Percentiles rank a stretch among this genome's conserved stretches.
phyloP scores from a whole-genome alignment of 176 grass and related monocot species.

The Aechmea fasciata region DNA sequence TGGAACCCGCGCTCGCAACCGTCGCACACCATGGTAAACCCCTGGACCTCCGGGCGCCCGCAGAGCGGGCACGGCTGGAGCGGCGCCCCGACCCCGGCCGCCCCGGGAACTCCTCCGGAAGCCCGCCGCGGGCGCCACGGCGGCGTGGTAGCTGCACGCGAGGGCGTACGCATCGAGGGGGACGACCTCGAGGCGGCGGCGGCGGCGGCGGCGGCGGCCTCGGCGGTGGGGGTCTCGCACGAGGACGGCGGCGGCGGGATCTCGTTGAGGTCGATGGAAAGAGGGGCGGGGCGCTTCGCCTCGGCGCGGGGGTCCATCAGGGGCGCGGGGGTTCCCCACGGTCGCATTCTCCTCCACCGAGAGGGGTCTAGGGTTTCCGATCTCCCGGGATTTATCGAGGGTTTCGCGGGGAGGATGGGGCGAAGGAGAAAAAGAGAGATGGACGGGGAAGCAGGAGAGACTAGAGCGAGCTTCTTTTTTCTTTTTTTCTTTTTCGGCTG shows the following conservation, averaged over 20 bases:
- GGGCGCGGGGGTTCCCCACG: no score
- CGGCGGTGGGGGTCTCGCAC: slow-evolving; percentile 13
- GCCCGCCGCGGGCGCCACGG: slow-evolving; percentile 10
- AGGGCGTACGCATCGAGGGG: slow-evolving; percentile 37
- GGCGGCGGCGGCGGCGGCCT: slow-evolving; percentile 10
- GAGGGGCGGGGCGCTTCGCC: slow-evolving; percentile 48
- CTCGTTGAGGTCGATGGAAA: slow-evolving; percentile 95
- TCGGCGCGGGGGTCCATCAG: slow-evolving; percentile 23
- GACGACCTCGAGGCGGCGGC: neutral
- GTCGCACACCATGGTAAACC: slow-evolving; percentile 63
- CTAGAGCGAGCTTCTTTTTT: no score
- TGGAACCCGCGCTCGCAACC: slow-evolving; percentile 92
- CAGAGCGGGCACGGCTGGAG: slow-evolving; percentile 41
- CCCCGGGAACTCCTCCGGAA: slow-evolving; percentile 48
- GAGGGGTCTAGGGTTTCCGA: no score
- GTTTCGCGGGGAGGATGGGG: no score
- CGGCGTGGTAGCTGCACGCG: slow-evolving; percentile 21
- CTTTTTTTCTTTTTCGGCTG: no score
- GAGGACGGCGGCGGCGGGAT: slow-evolving; percentile 34
- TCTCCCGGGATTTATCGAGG: no score
- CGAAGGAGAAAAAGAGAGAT: no score
- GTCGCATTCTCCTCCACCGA: no score
- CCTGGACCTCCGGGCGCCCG: slow-evolving; percentile 31
- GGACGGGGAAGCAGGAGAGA: no score
- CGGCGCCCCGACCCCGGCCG: slow-evolving; percentile 37